These are phyloP conservation scores for Xylaria palmicola DNA, from an alignment of 495 filamentous ascomycete genomes.

Conservation along the genomic window DNA sequence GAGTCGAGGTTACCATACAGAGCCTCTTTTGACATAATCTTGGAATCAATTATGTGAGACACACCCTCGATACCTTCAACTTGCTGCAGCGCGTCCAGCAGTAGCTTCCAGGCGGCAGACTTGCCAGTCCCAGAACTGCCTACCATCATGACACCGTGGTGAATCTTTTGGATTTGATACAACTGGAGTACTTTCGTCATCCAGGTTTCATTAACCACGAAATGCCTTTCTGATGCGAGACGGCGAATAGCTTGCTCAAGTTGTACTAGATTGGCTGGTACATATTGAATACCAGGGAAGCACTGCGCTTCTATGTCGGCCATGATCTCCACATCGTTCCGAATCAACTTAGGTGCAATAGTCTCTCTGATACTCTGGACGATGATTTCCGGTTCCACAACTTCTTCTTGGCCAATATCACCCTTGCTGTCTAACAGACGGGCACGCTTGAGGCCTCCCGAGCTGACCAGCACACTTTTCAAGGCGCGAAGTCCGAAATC, in stretches of 20 bases:
- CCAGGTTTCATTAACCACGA: conserved; percentile 90
- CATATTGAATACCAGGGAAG: conserved; percentile 91
- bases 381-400: conserved; percentile 95
- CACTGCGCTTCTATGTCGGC: conserved; percentile 75
- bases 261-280: conserved; percentile 78
- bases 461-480: conserved; percentile 97
- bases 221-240: conserved; percentile 76
- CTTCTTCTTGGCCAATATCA: conserved; percentile 63
- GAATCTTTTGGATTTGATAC: conserved; percentile 94
- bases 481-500: conserved; percentile 96
- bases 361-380: conserved; percentile 98
- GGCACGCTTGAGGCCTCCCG: conserved; percentile 88
- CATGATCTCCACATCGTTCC: conserved; percentile 86
- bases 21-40: conserved; percentile 99
- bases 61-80: conserved; percentile 91
- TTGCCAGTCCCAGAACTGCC: conserved; percentile 94
- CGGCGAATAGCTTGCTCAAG: conserved; percentile 78
- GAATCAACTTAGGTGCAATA: conserved; percentile 94
- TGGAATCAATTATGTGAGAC: conserved; percentile 96
- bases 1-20: conserved; percentile 94
- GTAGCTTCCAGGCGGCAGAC: conserved; percentile 87
- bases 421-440: conserved; percentile 60
- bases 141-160: conserved; percentile 99
- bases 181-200: conserved; percentile 95
- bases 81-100: conserved; percentile 89